Evolutionary conservation across 495 filamentous ascomycete species (phyloP).

Genomic region (Podospora anserina): DNA sequence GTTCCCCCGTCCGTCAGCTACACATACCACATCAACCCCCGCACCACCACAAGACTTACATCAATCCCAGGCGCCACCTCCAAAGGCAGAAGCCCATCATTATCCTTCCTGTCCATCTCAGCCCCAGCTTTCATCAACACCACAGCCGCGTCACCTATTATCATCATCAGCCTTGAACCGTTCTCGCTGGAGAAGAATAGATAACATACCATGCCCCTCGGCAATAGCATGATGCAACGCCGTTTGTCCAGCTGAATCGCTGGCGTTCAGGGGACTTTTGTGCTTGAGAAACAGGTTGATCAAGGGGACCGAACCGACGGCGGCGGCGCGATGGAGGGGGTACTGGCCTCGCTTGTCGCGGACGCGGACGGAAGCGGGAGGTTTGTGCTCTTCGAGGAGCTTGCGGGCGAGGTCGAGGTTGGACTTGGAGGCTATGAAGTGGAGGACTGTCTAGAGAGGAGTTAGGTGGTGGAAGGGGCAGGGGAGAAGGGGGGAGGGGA

Average conservation of each 20-base stretch:
- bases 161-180: background rate
- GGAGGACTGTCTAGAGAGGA: constrained; percentile 67
- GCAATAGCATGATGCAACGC: constrained; percentile 90
- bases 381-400: constrained; percentile 62
- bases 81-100: constrained; percentile 68
- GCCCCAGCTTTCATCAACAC: constrained; percentile 79
- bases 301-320: constrained; percentile 82
- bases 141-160: constrained; percentile 70
- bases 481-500: background rate
- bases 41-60: constrained; percentile 24
- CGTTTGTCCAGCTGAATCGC: constrained; percentile 80
- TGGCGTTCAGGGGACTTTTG: constrained; percentile 78
- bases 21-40: background rate
- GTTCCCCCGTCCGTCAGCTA: background rate
- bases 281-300: constrained; percentile 74
- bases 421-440: constrained; percentile 87
- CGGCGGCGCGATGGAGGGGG: constrained; percentile 85
- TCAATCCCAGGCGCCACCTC: constrained; percentile 77
- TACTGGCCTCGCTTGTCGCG: constrained; percentile 85
- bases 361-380: constrained; percentile 71
- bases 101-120: constrained; percentile 73
- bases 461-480: background rate
- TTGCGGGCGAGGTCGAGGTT: constrained; percentile 77
- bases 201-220: constrained; percentile 71
- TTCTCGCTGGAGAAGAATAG: background rate